Percentiles rank a stretch among this genome's conserved stretches.
Evolutionary conservation across 2,329 filamentous ascomycete species (phyloP).

Genomic region (Nigrograna mackinnonii): DNA sequence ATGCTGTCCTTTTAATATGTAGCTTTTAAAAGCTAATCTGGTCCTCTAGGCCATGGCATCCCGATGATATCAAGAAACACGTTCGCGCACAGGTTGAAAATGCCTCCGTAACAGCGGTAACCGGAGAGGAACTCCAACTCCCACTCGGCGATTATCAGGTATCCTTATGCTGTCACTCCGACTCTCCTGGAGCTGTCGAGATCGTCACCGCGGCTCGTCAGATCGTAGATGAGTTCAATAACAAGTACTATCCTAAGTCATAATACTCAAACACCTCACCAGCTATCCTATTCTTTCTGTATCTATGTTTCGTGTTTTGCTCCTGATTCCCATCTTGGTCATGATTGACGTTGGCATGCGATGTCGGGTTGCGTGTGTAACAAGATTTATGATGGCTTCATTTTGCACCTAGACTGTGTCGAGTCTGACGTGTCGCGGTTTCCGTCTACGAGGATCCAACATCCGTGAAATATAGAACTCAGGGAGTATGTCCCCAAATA

Average conservation of each 20-base stretch:
- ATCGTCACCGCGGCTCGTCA: slow-evolving; percentile 48
- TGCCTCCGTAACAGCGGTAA: slow-evolving; percentile 44
- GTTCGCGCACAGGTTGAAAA: slow-evolving; percentile 45
- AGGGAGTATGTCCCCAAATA: too few relatives aligned
- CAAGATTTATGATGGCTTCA: too few relatives aligned
- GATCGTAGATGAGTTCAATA: slow-evolving; percentile 48
- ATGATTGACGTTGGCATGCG: too few relatives aligned
- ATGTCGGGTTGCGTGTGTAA: too few relatives aligned
- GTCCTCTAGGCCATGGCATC: slow-evolving; percentile 41
- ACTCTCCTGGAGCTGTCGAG: slow-evolving; percentile 48
- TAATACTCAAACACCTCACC: too few relatives aligned
- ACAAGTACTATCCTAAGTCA: slow-evolving; percentile 16
- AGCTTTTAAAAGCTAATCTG: not conserved
- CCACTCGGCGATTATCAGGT: slow-evolving; percentile 47
- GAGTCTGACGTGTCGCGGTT: too few relatives aligned
- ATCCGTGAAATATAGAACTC: too few relatives aligned
- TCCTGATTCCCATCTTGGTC: too few relatives aligned
- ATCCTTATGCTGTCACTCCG: slow-evolving; percentile 49
- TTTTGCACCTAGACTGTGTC: too few relatives aligned
- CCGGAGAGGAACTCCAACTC: slow-evolving; percentile 45
- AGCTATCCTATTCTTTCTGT: too few relatives aligned
- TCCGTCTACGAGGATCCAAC: too few relatives aligned
- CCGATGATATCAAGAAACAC: slow-evolving; percentile 46
- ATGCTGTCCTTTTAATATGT: slow-evolving; percentile 4
- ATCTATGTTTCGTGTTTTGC: too few relatives aligned